Evolutionary conservation across 257 asterid genomes (phyloP).

Genomic region (Rubia yunnanensis): DNA sequence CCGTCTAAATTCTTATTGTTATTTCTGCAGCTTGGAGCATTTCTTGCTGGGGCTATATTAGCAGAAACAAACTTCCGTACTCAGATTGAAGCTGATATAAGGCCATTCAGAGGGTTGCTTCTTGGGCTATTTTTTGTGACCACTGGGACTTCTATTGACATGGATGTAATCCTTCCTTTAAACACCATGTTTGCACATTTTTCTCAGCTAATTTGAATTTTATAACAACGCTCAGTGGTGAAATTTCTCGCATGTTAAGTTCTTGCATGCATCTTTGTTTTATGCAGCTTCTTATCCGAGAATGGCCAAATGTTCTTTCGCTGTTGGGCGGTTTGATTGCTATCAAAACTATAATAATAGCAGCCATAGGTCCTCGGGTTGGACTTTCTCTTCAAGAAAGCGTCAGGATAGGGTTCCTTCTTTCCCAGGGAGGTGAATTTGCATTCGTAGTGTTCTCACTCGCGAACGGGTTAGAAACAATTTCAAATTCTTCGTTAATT

Average conservation of each 20-base stretch:
- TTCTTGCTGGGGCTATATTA: slow-evolving; percentile 88
- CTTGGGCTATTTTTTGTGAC: slow-evolving; percentile 97
- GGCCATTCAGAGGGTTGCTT: slow-evolving; percentile 97
- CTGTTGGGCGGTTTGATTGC: slow-evolving; percentile 90
- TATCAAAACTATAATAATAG: slow-evolving; percentile 79
- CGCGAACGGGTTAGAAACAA: slow-evolving; percentile 67
- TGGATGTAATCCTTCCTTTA: slow-evolving; percentile 47
- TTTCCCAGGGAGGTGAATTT: slow-evolving; percentile 98
- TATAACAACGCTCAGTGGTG: neutral
- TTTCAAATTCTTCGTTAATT: slow-evolving; percentile 9
- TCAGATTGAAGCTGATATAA: slow-evolving; percentile 97
- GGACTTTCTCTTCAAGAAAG: slow-evolving; percentile 89
- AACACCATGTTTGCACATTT: neutral
- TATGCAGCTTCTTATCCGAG: slow-evolving; percentile 87
- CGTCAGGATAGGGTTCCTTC: slow-evolving; percentile 87
- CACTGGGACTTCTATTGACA: slow-evolving; percentile 94
- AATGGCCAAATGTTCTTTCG: slow-evolving; percentile 95
- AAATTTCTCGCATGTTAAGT: neutral
- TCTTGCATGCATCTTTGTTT: slow-evolving; percentile 15
- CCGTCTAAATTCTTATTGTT: slow-evolving; percentile 13
- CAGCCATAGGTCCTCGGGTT: slow-evolving; percentile 93
- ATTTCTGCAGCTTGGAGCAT: slow-evolving; percentile 84
- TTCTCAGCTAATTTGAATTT: neutral
- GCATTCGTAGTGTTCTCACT: slow-evolving; percentile 91
- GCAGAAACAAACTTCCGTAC: slow-evolving; percentile 98